These are phyloP conservation scores for Zizania latifolia DNA, from an alignment of 176 grass and related monocot genomes.

Conservation along the genomic window DNA sequence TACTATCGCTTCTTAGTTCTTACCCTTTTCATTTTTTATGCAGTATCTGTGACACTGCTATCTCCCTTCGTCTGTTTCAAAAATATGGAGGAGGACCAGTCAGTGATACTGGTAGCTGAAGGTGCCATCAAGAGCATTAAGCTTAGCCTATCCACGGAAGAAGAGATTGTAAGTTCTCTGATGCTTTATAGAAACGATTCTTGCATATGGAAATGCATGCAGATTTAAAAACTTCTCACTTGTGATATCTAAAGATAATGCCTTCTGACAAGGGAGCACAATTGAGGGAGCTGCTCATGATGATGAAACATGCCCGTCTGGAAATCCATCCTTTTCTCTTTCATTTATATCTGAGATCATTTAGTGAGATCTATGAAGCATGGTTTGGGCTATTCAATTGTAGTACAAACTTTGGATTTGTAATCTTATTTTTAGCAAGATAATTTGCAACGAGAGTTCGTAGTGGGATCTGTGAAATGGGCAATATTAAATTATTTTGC, in stretches of 20 bases:
- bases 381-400: background rate
- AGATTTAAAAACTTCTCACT: background rate
- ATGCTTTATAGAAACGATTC: conserved; percentile 18
- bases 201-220: background rate
- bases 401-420: background rate
- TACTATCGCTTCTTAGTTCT: background rate
- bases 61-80: background rate
- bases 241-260: background rate
- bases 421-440: background rate
- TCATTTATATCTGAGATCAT: background rate
- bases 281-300: background rate
- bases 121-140: conserved; percentile 54
- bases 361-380: background rate
- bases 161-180: conserved; percentile 51
- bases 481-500: background rate
- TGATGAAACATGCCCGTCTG: background rate
- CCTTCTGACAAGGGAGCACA: background rate
- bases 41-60: background rate
- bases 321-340: background rate
- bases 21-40: background rate
- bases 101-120: conserved; percentile 33
- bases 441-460: background rate
- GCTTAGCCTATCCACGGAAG: conserved; percentile 35
- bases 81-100: conserved; percentile 63
- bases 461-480: background rate